Percentiles rank a stretch among this genome's conserved stretches.
phyloP scores from a whole-genome alignment of 352 stramenopile species.

The Phytophthora crassamura region DNA sequence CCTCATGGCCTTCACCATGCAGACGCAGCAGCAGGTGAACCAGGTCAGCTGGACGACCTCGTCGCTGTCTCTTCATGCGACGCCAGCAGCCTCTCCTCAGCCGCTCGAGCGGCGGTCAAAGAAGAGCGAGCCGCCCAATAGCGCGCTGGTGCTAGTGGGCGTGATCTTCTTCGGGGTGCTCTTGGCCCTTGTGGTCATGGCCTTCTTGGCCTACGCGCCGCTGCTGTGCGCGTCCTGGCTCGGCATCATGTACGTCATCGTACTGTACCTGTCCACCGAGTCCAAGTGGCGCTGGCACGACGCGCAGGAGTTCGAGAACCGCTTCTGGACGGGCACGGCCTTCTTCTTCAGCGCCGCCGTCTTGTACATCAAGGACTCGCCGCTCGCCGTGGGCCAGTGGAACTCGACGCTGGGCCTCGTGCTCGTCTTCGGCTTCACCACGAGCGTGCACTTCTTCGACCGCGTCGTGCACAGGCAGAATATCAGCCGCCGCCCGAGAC shows the following conservation, averaged over 20 bases:
- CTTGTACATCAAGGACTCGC: constrained; percentile 96
- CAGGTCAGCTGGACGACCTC: constrained; percentile 32
- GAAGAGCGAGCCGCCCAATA: constrained; percentile 52
- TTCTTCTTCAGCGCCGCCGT: constrained; percentile 93
- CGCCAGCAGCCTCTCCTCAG: constrained; percentile 18
- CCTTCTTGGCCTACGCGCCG: constrained; percentile 84
- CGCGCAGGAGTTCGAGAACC: constrained; percentile 96
- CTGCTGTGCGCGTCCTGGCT: constrained; percentile 83
- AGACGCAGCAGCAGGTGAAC: constrained; percentile 33
- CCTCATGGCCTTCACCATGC: constrained; percentile 43
- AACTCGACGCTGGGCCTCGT: constrained; percentile 76
- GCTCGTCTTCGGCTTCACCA: constrained; percentile 83
- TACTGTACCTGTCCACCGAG: constrained; percentile 83
- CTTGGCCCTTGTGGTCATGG: constrained; percentile 72
- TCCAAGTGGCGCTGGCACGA: constrained; percentile 89
- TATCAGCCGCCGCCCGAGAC: constrained; percentile 65
- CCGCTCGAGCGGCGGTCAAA: constrained; percentile 22
- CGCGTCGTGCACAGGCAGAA: constrained; percentile 79
- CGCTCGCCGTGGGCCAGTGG: constrained; percentile 79
- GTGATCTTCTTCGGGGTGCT: constrained; percentile 75
- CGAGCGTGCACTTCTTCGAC: constrained; percentile 84
- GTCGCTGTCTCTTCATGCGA: constrained; percentile 29
- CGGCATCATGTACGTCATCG: constrained; percentile 84
- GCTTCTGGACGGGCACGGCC: constrained; percentile 96
- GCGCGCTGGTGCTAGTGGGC: constrained; percentile 72